Base-by-base conservation (phyloP, 2,329 filamentous ascomycete species). In the Ophiostoma ips region DNA sequence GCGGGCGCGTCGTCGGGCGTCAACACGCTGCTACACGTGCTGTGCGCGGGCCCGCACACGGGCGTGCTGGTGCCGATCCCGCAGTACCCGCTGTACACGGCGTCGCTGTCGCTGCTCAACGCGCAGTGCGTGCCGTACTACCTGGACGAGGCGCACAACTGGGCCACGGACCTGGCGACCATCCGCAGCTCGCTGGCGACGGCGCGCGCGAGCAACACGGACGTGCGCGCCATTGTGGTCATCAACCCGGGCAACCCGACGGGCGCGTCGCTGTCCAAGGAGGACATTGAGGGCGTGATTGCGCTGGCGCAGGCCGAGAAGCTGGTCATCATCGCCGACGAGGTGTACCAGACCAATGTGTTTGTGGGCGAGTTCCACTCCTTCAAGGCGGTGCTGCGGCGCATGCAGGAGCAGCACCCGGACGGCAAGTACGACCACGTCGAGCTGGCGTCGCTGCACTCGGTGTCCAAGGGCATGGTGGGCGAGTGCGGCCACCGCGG, bases 181-280 rank as follows among this genome's bases (percentile, higher is more conserved):
- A 92, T 98, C 67, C 79, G 79, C 58, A 64, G 75, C 36, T 75
- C 88, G 1, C 79, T 92, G 62, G 72, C 79, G 51, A 79, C 86
- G 63, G 90, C 89, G 56, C 79, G 82, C 63, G 69, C 72, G 49
- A 77, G 86, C 48, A 89, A 88, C 55, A 82, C 81, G 53, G 88
- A 96, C 59, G 86, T 95, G 49, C 87, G 89, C 60, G 86, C 87
- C 58, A 88, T 98, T 58, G 90, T 92, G 57, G 83, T 98, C 60
- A 98, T 98, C 73, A 98, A 98, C 75, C 92, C 92, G 0, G 92
- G 92, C 53, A 98, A 98, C 71, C 92, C 92, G 3, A 98, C 92
- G 2, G 92, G 92, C 57, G 87, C 88, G 47, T 92, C 83, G 49
- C 77, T 98, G 16, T 72, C 82, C 34, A 76, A 84, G 56, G 75